Base-by-base conservation (phyloP, 2,329 filamentous ascomycete species). In the Aspergillus fumigatiaffinis region DNA sequence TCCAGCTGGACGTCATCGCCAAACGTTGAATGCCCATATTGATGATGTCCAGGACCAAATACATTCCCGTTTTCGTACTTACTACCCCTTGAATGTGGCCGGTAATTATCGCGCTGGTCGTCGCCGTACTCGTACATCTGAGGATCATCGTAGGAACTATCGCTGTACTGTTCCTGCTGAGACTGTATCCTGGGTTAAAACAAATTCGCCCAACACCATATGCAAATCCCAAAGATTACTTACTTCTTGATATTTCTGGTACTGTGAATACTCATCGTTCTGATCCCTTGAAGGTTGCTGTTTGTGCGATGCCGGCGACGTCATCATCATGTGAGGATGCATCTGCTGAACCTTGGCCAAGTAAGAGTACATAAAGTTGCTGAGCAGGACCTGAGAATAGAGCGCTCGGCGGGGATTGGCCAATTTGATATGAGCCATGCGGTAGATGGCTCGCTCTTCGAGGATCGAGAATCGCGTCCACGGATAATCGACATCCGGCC, bases 351-450 rank as follows among this genome's bases (percentile, higher is more conserved):
- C 94, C 74, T 97, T 99, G 60, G 94, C 94, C 63, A 99, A 84
- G 73, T 99, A 99, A 56, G 92, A 94, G 78, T 99, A 99, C 94
- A 99, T 99, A 76, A 99, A 99, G 74, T 99, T 99, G 76, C 92
- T 97, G 64, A 99, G 84, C 58, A 99, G 81, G 23, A 99, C 94
- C 74, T 99, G 94, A 59, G 93, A 97, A 70, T 96, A 89, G 52
- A 99, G 78, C 44, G 93, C 90, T 55, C 94, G 88, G 48, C 93
- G 87, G 41, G 94, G 94, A 71, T 99, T 97, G n/a, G 94, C 94
- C 60, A 99, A 85, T 76, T 99, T 99, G 77, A 97, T 95, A 72
- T 99, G 94, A 20, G 94, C 94, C 91, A 99, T 96, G 60, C 94
- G 87, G 76, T 99, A 99, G 58, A 99, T 99, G 21, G 94, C 94